A percentile compares a stretch with the other conserved stretches of the same genome.
phyloP scores from a whole-genome alignment of 1,284 basidiomycete species.

The Ganoderma multipileum region DNA sequence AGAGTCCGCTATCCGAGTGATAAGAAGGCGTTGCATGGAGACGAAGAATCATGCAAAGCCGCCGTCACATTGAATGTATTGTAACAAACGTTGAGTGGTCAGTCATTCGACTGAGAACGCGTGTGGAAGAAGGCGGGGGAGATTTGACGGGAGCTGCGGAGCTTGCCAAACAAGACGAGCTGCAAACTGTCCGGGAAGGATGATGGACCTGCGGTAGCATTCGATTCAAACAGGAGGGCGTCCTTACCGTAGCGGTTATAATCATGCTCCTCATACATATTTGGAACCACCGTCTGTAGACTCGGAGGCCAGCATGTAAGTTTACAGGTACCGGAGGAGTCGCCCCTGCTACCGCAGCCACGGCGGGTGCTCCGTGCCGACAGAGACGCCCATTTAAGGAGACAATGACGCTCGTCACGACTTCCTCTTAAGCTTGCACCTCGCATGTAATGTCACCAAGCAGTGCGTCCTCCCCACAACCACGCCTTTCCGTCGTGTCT shows the following conservation, averaged over 20 bases:
- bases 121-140: background rate
- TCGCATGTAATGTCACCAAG: background rate
- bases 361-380: background rate
- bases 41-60: background rate
- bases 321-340: no score
- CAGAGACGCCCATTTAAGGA: background rate
- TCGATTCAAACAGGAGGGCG: no score
- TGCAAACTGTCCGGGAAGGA: background rate
- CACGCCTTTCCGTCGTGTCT: background rate
- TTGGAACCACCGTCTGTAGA: no score
- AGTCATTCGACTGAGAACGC: background rate
- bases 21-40: background rate
- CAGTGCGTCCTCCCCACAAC: background rate
- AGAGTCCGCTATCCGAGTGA: background rate
- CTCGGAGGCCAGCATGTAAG: no score
- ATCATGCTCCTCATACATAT: no score
- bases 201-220: no score
- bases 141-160: background rate
- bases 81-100: background rate
- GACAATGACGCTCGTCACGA: background rate
- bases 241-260: no score
- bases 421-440: background rate
- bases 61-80: background rate
- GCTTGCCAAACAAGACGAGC: background rate
- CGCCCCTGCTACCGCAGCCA: no score